These are phyloP conservation scores for Trypanosoma grayi DNA, from an alignment of 208 protist species.

Conservation along the genomic window DNA sequence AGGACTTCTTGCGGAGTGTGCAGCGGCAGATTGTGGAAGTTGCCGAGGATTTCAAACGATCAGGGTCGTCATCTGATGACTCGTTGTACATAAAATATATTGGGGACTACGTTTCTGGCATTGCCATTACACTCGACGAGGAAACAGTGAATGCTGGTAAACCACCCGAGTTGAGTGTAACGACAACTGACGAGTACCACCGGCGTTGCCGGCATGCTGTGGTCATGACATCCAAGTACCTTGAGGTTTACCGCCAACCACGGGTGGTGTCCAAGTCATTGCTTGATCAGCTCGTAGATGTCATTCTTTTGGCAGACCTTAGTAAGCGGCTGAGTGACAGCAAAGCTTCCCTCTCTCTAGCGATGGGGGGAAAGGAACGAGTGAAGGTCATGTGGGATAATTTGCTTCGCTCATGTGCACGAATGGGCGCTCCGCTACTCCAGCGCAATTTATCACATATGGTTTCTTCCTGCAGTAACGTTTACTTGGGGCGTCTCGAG, in stretches of 20 bases:
- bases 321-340: constrained; percentile 38
- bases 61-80: constrained; percentile 17
- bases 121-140: constrained; percentile 66
- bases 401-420: constrained; percentile 32
- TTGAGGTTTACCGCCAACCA: constrained; percentile 22
- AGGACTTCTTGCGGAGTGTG: constrained; percentile 45
- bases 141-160: constrained; percentile 35
- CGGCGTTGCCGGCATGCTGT: constrained; percentile 52
- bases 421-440: constrained; percentile 20
- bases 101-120: constrained; percentile 56
- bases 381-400: constrained; percentile 69
- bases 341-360: constrained; percentile 33
- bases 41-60: constrained; percentile 25
- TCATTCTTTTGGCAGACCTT: constrained; percentile 57
- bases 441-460: constrained; percentile 38
- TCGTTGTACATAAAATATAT: constrained; percentile 38
- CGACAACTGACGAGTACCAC: constrained; percentile 51
- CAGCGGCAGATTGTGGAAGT: constrained; percentile 30
- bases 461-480: constrained; percentile 34
- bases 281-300: constrained; percentile 51
- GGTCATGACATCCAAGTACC: constrained; percentile 48
- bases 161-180: constrained; percentile 40
- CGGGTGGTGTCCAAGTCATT: constrained; percentile 26
- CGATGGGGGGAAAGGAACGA: constrained; percentile 42
- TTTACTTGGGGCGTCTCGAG: constrained; percentile 53